Base-by-base conservation (phyloP, 768 basidiomycete species). In the Cytidiella melzeri region DNA sequence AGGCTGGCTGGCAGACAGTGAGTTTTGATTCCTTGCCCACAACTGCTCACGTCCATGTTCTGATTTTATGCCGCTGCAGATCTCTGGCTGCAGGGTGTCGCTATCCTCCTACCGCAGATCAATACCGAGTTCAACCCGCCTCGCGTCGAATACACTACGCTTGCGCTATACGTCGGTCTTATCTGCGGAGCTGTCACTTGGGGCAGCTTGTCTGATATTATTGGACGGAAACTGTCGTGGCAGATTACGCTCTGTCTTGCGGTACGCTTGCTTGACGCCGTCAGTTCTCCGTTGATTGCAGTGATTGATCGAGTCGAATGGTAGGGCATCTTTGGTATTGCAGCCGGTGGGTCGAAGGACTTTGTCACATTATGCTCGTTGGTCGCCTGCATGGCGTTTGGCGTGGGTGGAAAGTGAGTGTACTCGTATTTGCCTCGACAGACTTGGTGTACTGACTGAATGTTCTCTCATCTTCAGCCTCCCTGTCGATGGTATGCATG, bases 91-190 rank as follows among this genome's bases (percentile, higher is more conserved):
- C 40, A 41, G 19, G 40, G 40, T 7, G 19, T 41, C 15, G 40
- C 40, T 7, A 19, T 41, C 40, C 15, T 41, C 21, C 40, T 41
- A 41, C 40, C 40, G 9, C 40, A 41, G 40, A 9, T 41, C 15
- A 23, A 41, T 10, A n/a, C 21, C 7, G 9, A 41, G 9, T 23
- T 41, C 19, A 41, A 41, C 40, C 40, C 40, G 9, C n/a, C 21
- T 23, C 40, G 40, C 10, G 40, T 41, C 40, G 40, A 41, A 19
- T 41, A 41, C 40, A 23, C 40, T 9, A 41, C 40, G 40, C 40
- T 41, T 41, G 40, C 40, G 40, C 40, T 41, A 7, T 41, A 41
- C 40, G 40, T 41, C 40, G 40, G 40, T 9, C 40, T 41, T 19
- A 41, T 41, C 40, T 23, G 15, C 21, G 40, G 40, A 41, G 40